Evolutionary conservation across 1,284 basidiomycete species (phyloP).

Genomic region (Ceratobasidium sp.): DNA sequence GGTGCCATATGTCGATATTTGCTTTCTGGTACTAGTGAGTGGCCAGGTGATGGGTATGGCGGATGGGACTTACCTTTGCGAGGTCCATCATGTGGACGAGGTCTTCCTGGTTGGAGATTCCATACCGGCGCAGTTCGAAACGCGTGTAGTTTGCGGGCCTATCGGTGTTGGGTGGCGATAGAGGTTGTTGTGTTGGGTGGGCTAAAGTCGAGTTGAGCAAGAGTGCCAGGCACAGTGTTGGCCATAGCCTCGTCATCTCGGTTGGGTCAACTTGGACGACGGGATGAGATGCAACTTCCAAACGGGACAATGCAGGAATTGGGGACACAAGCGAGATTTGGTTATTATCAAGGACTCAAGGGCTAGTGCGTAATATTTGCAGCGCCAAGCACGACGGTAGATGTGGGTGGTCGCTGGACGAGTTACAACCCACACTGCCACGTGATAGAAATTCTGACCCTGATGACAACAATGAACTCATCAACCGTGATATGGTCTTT

Average conservation of each 20-base stretch:
- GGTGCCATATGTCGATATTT: constrained; percentile 38
- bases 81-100: constrained; percentile 10
- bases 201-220: background rate
- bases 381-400: background rate
- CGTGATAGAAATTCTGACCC: too few relatives aligned
- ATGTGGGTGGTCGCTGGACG: too few relatives aligned
- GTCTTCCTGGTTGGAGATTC: constrained; percentile 16
- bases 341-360: background rate
- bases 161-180: background rate
- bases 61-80: background rate
- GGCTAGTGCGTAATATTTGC: too few relatives aligned
- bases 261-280: background rate
- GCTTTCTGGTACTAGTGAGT: constrained; percentile 8
- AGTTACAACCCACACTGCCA: too few relatives aligned
- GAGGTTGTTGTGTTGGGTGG: background rate
- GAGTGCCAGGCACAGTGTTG: constrained; percentile 8
- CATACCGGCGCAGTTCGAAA: constrained; percentile 30
- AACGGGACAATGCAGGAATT: too few relatives aligned
- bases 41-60: background rate
- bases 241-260: background rate
- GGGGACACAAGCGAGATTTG: background rate
- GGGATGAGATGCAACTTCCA: background rate
- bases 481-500: too few relatives aligned
- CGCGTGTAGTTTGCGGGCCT: constrained; percentile 8
- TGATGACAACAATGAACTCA: too few relatives aligned